Conservation (phyloP, 352 stramenopile genomes). For the Phytophthora tentaculata region DNA sequence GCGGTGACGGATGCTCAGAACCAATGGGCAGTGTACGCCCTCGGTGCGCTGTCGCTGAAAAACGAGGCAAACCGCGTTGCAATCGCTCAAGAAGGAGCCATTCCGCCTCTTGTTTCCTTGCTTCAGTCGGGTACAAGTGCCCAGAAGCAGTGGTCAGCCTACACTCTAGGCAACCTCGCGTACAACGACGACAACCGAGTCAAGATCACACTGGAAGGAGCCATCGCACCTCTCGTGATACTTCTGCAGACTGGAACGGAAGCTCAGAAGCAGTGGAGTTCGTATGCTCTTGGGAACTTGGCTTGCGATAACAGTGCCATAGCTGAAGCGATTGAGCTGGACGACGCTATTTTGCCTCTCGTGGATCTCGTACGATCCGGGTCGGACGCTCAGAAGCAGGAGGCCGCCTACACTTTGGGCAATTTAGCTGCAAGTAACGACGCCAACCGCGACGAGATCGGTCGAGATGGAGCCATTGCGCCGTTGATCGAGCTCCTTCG, state of each 20-base stretch:
- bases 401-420: constrained; percentile 25
- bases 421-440: constrained; percentile 19
- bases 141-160: constrained; percentile 29
- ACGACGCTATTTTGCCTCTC: constrained; percentile 24
- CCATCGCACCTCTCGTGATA: constrained; percentile 12
- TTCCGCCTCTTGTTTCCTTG: constrained; percentile 22
- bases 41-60: constrained; percentile 17
- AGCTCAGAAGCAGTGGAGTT: constrained; percentile 21
- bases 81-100: constrained; percentile 29
- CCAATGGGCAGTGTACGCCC: constrained; percentile 27
- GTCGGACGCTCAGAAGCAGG: constrained; percentile 27
- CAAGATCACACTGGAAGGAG: constrained; percentile 21
- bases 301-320: no score
- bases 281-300: no score
- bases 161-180: constrained; percentile 27
- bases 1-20: constrained; percentile 30
- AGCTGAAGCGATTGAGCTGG: no score
- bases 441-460: constrained; percentile 19
- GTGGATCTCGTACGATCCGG: constrained; percentile 26
- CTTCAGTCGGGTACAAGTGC: constrained; percentile 8
- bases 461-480: constrained; percentile 20
- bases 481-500: constrained; percentile 15
- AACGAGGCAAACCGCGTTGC: constrained; percentile 26
- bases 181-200: constrained; percentile 30
- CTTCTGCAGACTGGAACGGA: constrained; percentile 18